Evolutionary conservation across 768 basidiomycete species (phyloP), one percentile per base, ranked within the genome.

Genomic region (Auriscalpium vulgare): DNA sequence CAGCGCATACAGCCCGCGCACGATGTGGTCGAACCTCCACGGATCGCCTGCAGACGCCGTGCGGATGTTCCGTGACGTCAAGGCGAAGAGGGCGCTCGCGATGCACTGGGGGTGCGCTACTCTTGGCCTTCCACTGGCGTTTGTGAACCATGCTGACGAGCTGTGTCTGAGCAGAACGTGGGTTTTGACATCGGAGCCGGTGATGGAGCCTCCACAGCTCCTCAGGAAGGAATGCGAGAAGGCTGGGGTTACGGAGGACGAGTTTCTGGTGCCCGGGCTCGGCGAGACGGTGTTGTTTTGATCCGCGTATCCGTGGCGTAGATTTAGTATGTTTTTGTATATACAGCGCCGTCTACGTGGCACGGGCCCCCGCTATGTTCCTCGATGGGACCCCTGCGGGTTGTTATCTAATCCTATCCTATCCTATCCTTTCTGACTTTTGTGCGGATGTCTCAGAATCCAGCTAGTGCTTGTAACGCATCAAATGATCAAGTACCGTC

Each of bases 1-100:
- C 68, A 87, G 87, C 4, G 84, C 82, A 8, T 86, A 85, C 67
- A 57, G 67, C 6, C 83, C 85, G 1, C 71, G 81, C n/a, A 62
- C 68, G 35, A 72, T 75, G 62, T 79, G 83, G 78, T 80, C 77
- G 11, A 69, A 77, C n/a, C 70, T 87, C 10, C 86, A 88, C 66
- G 80, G 78, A 54, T 77, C 79, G 0, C 88, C 88, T 1, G 76
- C 80, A 49, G 87, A 89, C 64, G 79, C 84, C 37, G 86, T 88
- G 4, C 69, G 76, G 21, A 71, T 89, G 1, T 88, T 85, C 75
- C 71, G 77, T 59, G 86, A 88, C 63, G 70, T 85, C 43, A 71
- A 71, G 47, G 80, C 84, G 37, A 76, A 78, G 68, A 75, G 74
- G 56, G 85, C 82, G 0, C 62, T 88, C 8, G 85, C 78, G 0